phyloP scores from a whole-genome alignment of 2,329 filamentous ascomycete species.

The Periconia macrospinosa region DNA sequence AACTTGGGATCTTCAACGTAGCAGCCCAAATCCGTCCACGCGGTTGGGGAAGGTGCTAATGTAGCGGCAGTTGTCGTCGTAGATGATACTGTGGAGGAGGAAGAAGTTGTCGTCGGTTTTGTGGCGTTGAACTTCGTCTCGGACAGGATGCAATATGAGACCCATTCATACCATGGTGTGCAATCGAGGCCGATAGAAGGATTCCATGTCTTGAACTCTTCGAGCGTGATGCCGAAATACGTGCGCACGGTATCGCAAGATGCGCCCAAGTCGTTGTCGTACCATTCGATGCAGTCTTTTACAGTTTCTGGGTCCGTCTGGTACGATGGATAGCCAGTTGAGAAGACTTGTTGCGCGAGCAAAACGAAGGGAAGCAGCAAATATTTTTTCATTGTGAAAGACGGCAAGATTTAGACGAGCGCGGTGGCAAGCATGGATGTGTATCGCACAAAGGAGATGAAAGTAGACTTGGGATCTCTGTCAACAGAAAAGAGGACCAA shows the following conservation, averaged over 20 bases:
- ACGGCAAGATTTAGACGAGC: no score
- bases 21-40: constrained; percentile 13
- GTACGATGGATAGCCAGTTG: neutral
- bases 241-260: constrained; percentile 11
- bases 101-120: neutral
- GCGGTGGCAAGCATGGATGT: no score
- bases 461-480: no score
- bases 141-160: constrained; percentile 17
- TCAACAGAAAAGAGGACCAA: no score
- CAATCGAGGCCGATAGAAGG: constrained; percentile 15
- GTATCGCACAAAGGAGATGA: no score
- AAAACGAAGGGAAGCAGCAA: no score
- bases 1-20: constrained; percentile 10
- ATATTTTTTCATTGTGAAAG: no score
- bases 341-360: no score
- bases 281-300: constrained; percentile 16
- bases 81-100: neutral
- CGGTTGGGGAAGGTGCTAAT: constrained; percentile 13
- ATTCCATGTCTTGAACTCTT: constrained; percentile 12
- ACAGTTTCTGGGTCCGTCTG: constrained; percentile 13
- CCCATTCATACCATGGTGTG: constrained; percentile 8
- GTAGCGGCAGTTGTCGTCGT: constrained; percentile 9
- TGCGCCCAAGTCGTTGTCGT: constrained; percentile 10
- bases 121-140: neutral
- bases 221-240: constrained; percentile 9